Base-by-base conservation (phyloP, 768 basidiomycete genomes). In the Piloderma croceum region DNA sequence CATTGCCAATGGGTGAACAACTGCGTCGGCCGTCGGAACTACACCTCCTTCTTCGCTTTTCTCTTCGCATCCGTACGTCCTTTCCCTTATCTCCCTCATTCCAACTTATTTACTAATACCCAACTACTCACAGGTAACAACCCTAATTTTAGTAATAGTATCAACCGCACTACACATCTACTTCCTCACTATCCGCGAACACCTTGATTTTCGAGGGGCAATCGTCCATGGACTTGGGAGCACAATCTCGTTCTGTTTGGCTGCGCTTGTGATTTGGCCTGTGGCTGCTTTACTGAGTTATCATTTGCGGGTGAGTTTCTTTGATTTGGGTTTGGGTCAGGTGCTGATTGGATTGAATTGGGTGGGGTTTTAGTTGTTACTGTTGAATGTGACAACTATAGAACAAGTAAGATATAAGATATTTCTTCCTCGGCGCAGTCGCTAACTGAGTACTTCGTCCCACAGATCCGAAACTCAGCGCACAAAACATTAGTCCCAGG, bases 1-100 rank as follows among this genome's bases (percentile, higher is more conserved):
- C 90, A 90, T 56, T 88, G 83, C 47, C 82, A 83, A 56, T 87
- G 83, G 85, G 79, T 99, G 15, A 96, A 97, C 59, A 96, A 91
- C 57, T 98, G 96, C 58, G 76, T 99, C 29, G 96, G 96, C 6
- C 77, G 90, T 29, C 81, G 92, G 33, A 98, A 97, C 59, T 98
- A 99, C 59, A 85, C 90, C 13, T 74, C 81, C n/a, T 99, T 99
- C 64, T 81, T 94, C 46, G 79, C 76, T 1, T 79, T 93, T 49
- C 70, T 99, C n/a, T 59, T 82, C 29, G 76, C 79, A 24, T 76
- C 81, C 9, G 86, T 90, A 57, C 56, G 88, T 76, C 15, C 31
- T 27, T 46, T 47, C 20, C 23, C 38, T 42, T 23, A 39, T 20
- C 21, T 34, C 39, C 41, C 31, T 31, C 39, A 37, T 41, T 39